Percentiles rank a stretch among this genome's conserved stretches.
Conservation (phyloP, 352 stramenopile genomes). For the Pythium inflatum region DNA sequence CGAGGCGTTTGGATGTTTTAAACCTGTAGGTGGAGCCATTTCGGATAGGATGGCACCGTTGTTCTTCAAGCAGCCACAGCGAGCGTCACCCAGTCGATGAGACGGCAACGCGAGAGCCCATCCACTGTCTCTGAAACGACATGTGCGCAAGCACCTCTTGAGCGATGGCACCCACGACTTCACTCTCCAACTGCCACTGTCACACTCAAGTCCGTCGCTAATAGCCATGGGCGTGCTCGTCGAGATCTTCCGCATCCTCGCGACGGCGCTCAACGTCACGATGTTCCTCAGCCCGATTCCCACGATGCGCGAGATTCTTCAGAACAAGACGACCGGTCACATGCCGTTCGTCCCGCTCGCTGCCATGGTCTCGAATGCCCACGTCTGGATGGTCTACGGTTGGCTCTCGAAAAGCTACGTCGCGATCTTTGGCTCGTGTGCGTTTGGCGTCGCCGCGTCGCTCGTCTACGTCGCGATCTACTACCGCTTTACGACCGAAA, state of each 20-base stretch:
- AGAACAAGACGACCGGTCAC: constrained; percentile 25
- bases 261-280: constrained; percentile 10
- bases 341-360: constrained; percentile 46
- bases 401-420: constrained; percentile 18
- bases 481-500: constrained; percentile 18
- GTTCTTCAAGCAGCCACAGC: too few relatives aligned
- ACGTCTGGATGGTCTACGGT: constrained; percentile 39
- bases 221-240: constrained; percentile 2
- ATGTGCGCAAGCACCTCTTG: too few relatives aligned
- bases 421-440: constrained; percentile 12
- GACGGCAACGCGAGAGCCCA: too few relatives aligned
- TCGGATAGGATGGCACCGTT: too few relatives aligned
- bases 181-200: background rate
- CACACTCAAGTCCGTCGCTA: background rate
- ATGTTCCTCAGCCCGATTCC: constrained; percentile 19
- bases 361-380: constrained; percentile 51
- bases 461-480: constrained; percentile 22
- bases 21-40: too few relatives aligned
- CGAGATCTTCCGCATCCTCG: constrained; percentile 14
- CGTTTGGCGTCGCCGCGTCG: constrained; percentile 6
- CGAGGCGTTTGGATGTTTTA: too few relatives aligned
- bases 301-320: constrained; percentile 11
- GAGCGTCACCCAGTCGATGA: too few relatives aligned
- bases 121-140: too few relatives aligned
- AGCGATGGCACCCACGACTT: background rate